phyloP scores from a whole-genome alignment of 1,139 yeast species.

The Ogataea hybrid region DNA sequence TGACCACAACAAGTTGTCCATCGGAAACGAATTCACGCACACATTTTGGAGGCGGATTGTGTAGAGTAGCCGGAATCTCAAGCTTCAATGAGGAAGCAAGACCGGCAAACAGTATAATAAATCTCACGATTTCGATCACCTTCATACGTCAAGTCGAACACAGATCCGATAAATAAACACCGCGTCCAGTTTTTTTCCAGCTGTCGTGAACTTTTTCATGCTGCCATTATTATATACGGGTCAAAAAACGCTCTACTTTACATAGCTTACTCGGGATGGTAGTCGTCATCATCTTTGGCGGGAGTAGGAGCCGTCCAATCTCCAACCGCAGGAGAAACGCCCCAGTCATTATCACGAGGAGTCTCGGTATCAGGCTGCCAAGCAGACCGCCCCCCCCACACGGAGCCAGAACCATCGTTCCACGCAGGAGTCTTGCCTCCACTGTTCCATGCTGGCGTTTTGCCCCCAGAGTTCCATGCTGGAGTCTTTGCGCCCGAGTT shows the following conservation, averaged over 20 bases:
- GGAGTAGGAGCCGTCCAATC: slow-evolving; percentile 37
- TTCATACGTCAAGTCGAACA: slow-evolving; percentile 4
- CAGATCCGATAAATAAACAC: slow-evolving; percentile 8
- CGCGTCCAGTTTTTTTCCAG: slow-evolving; percentile 9
- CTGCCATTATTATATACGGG: slow-evolving; percentile 8
- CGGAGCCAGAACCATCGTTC: slow-evolving; percentile 46
- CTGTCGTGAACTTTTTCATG: slow-evolving; percentile 1
- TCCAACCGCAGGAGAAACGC: slow-evolving; percentile 41
- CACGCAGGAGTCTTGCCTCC: slow-evolving; percentile 57
- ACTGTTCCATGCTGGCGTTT: slow-evolving; percentile 49
- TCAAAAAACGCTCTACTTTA: background rate
- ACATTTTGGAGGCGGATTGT: slow-evolving; percentile 51
- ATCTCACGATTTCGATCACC: slow-evolving; percentile 4
- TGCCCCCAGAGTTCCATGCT: slow-evolving; percentile 38
- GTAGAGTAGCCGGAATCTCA: slow-evolving; percentile 30
- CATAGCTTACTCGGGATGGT: slow-evolving; percentile 18
- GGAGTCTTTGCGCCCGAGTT: slow-evolving; percentile 42
- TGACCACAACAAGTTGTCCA: slow-evolving; percentile 83
- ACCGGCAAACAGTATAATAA: slow-evolving; percentile 3
- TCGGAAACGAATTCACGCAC: slow-evolving; percentile 85
- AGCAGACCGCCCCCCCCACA: slow-evolving; percentile 43
- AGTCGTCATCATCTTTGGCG: slow-evolving; percentile 28
- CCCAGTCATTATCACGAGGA: slow-evolving; percentile 29
- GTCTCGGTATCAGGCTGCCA: slow-evolving; percentile 37
- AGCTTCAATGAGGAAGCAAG: slow-evolving; percentile 26